Evolutionary conservation across 139 green algal species (phyloP).

Genomic region (Volvox africanus): DNA sequence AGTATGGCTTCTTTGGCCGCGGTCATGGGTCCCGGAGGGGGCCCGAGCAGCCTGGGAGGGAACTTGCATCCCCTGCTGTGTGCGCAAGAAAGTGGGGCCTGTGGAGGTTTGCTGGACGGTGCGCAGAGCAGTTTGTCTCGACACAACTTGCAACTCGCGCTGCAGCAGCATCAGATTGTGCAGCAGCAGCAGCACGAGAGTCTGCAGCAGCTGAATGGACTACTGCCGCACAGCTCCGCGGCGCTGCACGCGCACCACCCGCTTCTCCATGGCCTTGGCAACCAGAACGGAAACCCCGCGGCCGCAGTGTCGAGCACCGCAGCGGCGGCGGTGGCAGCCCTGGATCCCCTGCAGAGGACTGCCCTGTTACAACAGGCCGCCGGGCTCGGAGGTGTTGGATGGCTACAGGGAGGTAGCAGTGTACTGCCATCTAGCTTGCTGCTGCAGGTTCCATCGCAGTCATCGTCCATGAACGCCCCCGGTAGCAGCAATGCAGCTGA

Average conservation of each 20-base stretch:
- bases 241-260: neutral
- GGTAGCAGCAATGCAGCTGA: neutral
- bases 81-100: neutral
- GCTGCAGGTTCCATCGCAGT: neutral
- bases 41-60: neutral
- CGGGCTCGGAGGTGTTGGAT: constrained; percentile 3
- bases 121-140: neutral
- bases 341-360: constrained; percentile 4
- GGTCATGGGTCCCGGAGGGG: constrained; percentile 28
- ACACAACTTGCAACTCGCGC: constrained; percentile 12
- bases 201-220: constrained; percentile 16
- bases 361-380: constrained; percentile 21
- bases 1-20: constrained; percentile 24
- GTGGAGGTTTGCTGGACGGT: neutral
- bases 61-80: constrained; percentile 25
- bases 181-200: constrained; percentile 15
- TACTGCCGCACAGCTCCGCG: neutral
- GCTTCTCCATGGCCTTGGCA: neutral
- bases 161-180: constrained; percentile 4
- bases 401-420: neutral
- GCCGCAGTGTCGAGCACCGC: neutral
- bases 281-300: neutral
- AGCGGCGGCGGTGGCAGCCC: neutral
- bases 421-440: neutral
- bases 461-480: neutral